Evolutionary conservation across 2,329 filamentous ascomycete genomes (phyloP).

Genomic region (Didymella arachidicola): DNA sequence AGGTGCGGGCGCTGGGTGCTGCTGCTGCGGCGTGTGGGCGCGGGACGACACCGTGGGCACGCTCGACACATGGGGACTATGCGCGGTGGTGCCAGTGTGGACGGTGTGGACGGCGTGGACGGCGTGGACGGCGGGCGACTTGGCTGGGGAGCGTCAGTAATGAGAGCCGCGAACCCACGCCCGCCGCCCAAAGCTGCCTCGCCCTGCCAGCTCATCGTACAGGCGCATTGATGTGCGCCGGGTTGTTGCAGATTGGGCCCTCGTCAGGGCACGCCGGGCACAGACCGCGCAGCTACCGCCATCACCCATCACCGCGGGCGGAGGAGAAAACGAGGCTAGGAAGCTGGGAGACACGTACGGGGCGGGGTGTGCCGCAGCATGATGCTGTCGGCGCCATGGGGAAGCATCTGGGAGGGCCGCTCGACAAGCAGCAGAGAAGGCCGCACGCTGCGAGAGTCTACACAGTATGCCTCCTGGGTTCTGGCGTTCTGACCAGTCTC

Average conservation of each 20-base stretch:
- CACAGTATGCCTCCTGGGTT: not conserved
- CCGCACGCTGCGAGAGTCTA: not conserved
- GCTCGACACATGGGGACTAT: slow-evolving; percentile 52
- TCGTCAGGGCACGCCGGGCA: not conserved
- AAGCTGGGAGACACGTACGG: slow-evolving; percentile 60
- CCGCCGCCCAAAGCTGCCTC: not conserved
- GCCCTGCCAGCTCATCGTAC: slow-evolving; percentile 50
- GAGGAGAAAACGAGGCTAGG: not conserved
- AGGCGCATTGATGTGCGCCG: slow-evolving; percentile 44
- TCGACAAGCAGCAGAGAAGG: not conserved
- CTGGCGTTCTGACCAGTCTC: not conserved
- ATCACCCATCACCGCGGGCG: not conserved
- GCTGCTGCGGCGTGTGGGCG: slow-evolving; percentile 58
- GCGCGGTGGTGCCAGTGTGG: slow-evolving; percentile 60
- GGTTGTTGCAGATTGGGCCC: slow-evolving; percentile 35
- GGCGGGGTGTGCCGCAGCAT: slow-evolving; percentile 55
- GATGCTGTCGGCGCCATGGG: slow-evolving; percentile 43
- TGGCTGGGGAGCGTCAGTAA: slow-evolving; percentile 11
- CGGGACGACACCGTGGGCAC: slow-evolving; percentile 47
- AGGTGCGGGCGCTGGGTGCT: slow-evolving; percentile 53
- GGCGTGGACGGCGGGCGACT: slow-evolving; percentile 3
- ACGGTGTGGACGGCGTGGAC: slow-evolving; percentile 40
- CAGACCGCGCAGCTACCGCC: not conserved
- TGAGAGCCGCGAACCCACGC: not conserved
- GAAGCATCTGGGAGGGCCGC: slow-evolving; percentile 26